These are phyloP conservation scores for Neopestalotiopsis sp. DNA, from an alignment of 2,329 filamentous ascomycete genomes.

Conservation along the genomic window DNA sequence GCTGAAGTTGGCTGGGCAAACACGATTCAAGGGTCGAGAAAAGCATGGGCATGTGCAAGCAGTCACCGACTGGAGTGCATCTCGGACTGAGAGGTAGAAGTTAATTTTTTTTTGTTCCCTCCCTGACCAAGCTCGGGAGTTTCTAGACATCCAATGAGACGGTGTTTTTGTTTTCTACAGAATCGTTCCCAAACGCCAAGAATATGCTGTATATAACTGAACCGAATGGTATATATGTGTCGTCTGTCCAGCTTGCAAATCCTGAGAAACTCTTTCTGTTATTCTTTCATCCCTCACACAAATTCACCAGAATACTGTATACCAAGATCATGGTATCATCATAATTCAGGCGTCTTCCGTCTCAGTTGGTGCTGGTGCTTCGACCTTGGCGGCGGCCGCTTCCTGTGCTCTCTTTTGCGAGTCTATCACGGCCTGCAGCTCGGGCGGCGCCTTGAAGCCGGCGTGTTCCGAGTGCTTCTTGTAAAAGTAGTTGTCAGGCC, in stretches of 20 bases:
- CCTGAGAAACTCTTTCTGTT: neutral
- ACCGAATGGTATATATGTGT: neutral
- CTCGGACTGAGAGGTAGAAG: too few species aligned
- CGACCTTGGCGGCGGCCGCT: conserved; percentile 30
- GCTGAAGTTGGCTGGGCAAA: too few species aligned
- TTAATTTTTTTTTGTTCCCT: neutral
- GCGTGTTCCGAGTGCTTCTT: conserved; percentile 90
- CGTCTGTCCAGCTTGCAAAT: too few species aligned
- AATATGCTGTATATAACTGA: neutral
- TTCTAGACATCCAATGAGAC: neutral
- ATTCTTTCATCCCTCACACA: too few species aligned
- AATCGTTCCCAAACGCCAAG: conserved; percentile 6
- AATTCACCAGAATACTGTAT: too few species aligned
- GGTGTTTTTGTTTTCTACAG: neutral
- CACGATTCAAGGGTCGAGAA: too few species aligned
- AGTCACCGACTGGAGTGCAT: too few species aligned
- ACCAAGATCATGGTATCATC: neutral
- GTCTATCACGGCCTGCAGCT: conserved; percentile 62
- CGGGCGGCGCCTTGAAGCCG: conserved; percentile 73
- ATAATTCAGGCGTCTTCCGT: neutral
- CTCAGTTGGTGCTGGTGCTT: conserved; percentile 25
- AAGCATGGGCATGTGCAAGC: too few species aligned
- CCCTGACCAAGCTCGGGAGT: neutral
- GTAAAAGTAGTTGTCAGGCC: conserved; percentile 75
- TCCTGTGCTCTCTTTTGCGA: conserved; percentile 58